These are phyloP conservation scores for Diplodia sapinea DNA, from an alignment of 2,329 filamentous ascomycete genomes.

Conservation along the genomic window DNA sequence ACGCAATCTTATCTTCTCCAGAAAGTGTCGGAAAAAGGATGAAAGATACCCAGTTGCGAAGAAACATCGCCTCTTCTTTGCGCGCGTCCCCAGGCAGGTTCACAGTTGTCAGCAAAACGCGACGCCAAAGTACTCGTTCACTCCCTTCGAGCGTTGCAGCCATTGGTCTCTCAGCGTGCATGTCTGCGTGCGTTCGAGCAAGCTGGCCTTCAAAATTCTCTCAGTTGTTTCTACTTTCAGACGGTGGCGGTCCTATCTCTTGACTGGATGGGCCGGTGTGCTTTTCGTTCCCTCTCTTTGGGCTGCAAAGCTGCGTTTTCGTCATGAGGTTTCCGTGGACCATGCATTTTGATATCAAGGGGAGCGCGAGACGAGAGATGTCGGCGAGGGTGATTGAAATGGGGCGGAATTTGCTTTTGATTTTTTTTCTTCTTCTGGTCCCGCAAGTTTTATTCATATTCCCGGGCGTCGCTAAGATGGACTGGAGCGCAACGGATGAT, in stretches of 20 bases:
- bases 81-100: slow-evolving; percentile 9
- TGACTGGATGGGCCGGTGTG: not conserved
- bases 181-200: slow-evolving; percentile 22
- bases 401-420: slow-evolving; percentile 16
- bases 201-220: slow-evolving; percentile 11
- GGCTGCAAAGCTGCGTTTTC: slow-evolving; percentile 18
- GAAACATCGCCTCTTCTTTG: slow-evolving; percentile 17
- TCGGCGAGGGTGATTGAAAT: slow-evolving; percentile 11
- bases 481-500: slow-evolving; percentile 8
- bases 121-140: slow-evolving; percentile 12
- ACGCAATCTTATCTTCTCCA: not conserved
- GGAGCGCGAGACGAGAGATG: slow-evolving; percentile 6
- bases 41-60: slow-evolving; percentile 29
- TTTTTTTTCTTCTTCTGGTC: slow-evolving; percentile 5
- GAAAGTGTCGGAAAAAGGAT: slow-evolving; percentile 26
- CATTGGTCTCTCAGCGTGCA: slow-evolving; percentile 3
- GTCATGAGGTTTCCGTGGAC: slow-evolving; percentile 14
- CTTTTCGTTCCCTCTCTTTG: slow-evolving; percentile 22
- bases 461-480: slow-evolving; percentile 7
- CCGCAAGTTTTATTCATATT: slow-evolving; percentile 15
- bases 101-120: slow-evolving; percentile 8
- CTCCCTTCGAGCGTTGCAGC: slow-evolving; percentile 20
- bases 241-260: not conserved
- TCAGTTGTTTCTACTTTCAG: slow-evolving; percentile 17
- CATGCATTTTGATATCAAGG: slow-evolving; percentile 27